Evolutionary conservation across 2,329 filamentous ascomycete species (phyloP), one percentile per base, ranked within the genome.

Genomic region (Pestalotiopsis sp.): DNA sequence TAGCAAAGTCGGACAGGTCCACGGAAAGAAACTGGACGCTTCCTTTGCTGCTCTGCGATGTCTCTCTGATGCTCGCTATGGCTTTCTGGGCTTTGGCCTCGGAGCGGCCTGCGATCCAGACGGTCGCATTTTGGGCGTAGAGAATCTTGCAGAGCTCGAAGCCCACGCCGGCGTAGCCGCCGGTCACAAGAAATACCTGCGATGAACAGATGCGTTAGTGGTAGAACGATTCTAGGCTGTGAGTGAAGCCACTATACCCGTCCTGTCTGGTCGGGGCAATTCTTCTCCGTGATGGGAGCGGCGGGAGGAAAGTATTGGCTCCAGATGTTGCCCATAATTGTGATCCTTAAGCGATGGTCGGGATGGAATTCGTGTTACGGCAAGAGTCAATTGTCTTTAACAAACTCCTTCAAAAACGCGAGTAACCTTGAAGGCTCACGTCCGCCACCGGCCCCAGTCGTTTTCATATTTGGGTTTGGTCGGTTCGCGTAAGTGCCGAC

Each of bases 101-200:
- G 13, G 73, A 77, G 36, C 81, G 80, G 14, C 78, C 80, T 6
- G 75, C 80, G 4, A 82, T 73, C 61, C 76, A 82, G 25, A 82
- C 76, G 3, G 72, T 69, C 1, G 80, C 79, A 27, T 76, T 77
- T 59, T 72, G 70, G 20, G 57, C 66, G n/a, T 74, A 73, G 17
- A 70, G 69, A 9, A 73, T 69, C 12, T 65, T 65, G 41, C 38
- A 49, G 20, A 65, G 45, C 41, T 65, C 63, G 52, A 65, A 56
- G 14, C 63, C 63, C 20, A 65, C 45, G 41, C 63, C 63, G n/a
- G 23, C 38, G 5, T 71, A 72, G 4, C 73, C 72, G 17, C 72
- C 73, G 4, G 72, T 74, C 3, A 74, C 70, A 5, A 73, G 45
- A n/a, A 72, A 70, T 3, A 74, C 68, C 66, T 71, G 58, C 3